A percentile compares a stretch with the other conserved stretches of the same genome.
These are phyloP conservation scores for Juncus effusus DNA, from an alignment of 176 grass and related monocot species.

Conservation along the genomic window DNA sequence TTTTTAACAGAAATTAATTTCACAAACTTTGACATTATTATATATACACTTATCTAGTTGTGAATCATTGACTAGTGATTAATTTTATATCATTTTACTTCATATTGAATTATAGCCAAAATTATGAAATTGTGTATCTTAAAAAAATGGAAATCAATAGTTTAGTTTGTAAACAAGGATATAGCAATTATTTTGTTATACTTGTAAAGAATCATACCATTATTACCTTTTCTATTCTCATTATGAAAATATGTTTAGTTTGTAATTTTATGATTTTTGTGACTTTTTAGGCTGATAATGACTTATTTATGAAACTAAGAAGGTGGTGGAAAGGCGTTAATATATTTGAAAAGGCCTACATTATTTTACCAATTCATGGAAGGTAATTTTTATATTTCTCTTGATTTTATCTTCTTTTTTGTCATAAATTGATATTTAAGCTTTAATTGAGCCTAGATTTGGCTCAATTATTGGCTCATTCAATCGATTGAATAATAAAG, in stretches of 20 bases:
- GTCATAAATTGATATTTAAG: not conserved
- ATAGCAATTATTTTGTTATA: too few relatives aligned
- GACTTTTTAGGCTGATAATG: conserved; percentile 7
- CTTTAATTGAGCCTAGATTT: conserved; percentile 9
- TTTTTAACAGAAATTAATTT: too few relatives aligned
- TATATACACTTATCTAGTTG: too few relatives aligned
- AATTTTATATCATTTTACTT: too few relatives aligned
- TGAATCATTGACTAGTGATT: too few relatives aligned
- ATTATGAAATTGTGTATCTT: too few relatives aligned
- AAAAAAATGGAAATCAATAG: too few relatives aligned
- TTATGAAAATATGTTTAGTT: conserved; percentile 4
- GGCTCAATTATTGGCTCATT: not conserved
- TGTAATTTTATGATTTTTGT: conserved; percentile 5
- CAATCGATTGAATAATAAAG: not conserved
- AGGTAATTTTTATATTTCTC: conserved; percentile 42
- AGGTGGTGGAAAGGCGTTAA: conserved; percentile 97
- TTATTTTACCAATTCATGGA: conserved; percentile 87
- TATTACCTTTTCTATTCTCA: too few relatives aligned
- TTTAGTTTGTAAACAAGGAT: too few relatives aligned
- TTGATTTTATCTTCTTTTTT: conserved; percentile 15
- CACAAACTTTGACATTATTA: too few relatives aligned
- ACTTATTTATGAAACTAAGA: conserved; percentile 63
- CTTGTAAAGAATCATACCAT: too few relatives aligned
- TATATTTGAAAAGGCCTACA: conserved; percentile 77
- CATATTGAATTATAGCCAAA: too few relatives aligned